A percentile compares a stretch with the other conserved stretches of the same genome.
phyloP scores from a whole-genome alignment of 1,284 basidiomycete genomes.

The Rhodotorula sp. region DNA sequence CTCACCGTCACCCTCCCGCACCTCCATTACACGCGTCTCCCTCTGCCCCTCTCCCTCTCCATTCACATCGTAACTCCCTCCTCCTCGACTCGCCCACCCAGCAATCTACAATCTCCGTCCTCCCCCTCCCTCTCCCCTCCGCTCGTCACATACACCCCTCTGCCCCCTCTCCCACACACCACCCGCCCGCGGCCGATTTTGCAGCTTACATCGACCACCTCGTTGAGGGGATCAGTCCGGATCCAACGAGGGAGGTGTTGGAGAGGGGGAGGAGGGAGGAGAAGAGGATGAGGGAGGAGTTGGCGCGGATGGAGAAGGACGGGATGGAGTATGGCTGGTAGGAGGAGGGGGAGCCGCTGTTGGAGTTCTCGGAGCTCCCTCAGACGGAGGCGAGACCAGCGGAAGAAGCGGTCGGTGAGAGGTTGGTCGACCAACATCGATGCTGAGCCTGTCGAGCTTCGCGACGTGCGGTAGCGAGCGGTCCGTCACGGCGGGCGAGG shows the following conservation, averaged over 20 bases:
- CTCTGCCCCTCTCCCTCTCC: neutral
- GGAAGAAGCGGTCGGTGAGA: neutral
- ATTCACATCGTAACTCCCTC: conserved; percentile 12
- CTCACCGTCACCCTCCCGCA: too few species aligned
- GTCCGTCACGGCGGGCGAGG: neutral
- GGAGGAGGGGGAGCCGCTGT: neutral
- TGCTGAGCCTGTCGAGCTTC: conserved; percentile 1
- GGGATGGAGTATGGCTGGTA: neutral
- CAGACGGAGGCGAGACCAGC: neutral
- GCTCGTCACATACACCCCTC: neutral
- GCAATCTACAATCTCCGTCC: neutral
- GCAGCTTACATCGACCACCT: conserved; percentile 14
- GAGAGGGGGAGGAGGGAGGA: neutral
- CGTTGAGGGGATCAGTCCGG: neutral
- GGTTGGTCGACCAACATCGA: neutral
- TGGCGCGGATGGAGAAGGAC: neutral
- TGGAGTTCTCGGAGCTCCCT: neutral
- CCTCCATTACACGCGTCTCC: neutral
- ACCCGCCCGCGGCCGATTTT: neutral
- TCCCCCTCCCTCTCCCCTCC: neutral
- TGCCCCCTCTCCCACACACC: neutral
- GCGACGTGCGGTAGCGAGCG: conserved; percentile 13
- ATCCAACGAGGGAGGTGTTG: neutral
- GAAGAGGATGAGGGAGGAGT: neutral
- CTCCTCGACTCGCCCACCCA: neutral